These are phyloP conservation scores for Rosa rugosa DNA, from an alignment of 306 rosid genomes.

Conservation along the genomic window DNA sequence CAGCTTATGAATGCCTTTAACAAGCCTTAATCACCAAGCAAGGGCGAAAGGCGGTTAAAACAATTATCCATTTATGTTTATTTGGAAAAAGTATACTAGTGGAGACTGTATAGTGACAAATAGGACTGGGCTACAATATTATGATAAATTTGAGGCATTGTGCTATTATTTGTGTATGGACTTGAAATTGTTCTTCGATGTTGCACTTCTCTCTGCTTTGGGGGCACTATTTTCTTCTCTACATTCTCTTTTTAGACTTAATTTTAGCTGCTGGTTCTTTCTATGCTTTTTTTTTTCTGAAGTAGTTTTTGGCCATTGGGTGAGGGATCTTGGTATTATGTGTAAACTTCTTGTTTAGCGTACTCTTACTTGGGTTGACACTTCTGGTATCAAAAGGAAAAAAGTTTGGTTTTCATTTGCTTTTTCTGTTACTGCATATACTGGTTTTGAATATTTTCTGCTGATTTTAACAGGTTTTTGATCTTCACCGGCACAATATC, in stretches of 20 bases:
- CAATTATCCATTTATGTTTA: neutral
- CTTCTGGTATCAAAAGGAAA: neutral
- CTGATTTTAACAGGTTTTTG: constrained; percentile 58
- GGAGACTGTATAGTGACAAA: neutral
- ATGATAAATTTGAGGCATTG: neutral
- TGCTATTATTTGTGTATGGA: neutral
- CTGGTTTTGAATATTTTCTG: constrained; percentile 17
- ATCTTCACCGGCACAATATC: constrained; percentile 94
- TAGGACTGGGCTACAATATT: neutral
- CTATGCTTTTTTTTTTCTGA: neutral
- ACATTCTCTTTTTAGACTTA: neutral
- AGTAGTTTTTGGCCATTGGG: neutral
- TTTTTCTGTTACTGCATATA: neutral
- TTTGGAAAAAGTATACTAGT: neutral
- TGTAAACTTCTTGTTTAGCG: neutral
- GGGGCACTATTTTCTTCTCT: neutral
- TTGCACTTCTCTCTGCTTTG: neutral
- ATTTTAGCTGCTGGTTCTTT: neutral
- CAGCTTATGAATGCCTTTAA: neutral
- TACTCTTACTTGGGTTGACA: neutral
- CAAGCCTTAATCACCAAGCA: neutral
- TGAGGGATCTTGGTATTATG: neutral
- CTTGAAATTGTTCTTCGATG: neutral
- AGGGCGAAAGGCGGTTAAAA: neutral
- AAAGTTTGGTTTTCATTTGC: neutral